Percentiles rank a stretch among this genome's conserved stretches.
phyloP scores from a whole-genome alignment of 2,329 filamentous ascomycete species.

The Cercospora sp. region DNA sequence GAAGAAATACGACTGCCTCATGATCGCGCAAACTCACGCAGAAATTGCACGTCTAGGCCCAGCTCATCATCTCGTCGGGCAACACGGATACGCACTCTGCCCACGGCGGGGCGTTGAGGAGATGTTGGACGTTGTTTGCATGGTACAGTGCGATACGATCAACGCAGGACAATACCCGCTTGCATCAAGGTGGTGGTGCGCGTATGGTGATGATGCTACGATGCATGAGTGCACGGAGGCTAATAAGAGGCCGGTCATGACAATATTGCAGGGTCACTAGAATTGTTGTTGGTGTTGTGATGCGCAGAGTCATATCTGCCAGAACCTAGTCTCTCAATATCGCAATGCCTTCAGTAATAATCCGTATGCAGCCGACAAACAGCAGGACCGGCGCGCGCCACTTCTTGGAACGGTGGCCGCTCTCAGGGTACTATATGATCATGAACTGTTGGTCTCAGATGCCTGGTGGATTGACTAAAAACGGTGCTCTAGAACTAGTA shows the following conservation, averaged over 20 bases:
- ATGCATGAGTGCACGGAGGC: background rate
- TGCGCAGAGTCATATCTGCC: constrained; percentile 10
- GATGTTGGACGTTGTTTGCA: background rate
- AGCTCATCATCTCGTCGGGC: background rate
- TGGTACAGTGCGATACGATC: constrained; percentile 3
- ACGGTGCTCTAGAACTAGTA: constrained; percentile 5
- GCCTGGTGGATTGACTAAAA: constrained; percentile 6
- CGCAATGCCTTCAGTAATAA: background rate
- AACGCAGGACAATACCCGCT: background rate
- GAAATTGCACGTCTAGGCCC: background rate
- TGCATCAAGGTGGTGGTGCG: constrained; percentile 3
- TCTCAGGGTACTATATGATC: constrained; percentile 7
- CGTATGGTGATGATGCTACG: background rate
- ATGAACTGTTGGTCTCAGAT: constrained; percentile 4
- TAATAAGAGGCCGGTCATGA: constrained; percentile 1
- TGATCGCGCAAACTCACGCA: background rate
- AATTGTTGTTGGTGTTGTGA: constrained; percentile 1
- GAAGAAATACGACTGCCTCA: background rate
- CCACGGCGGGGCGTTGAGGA: background rate
- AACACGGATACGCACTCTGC: background rate
- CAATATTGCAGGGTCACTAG: constrained; percentile 6
- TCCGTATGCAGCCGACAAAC: constrained; percentile 16
- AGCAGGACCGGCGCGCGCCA: constrained; percentile 6
- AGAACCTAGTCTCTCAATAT: constrained; percentile 12
- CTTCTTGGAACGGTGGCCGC: background rate